Base-by-base conservation (phyloP, 768 basidiomycete genomes). In the Asterophora lycoperdoides region DNA sequence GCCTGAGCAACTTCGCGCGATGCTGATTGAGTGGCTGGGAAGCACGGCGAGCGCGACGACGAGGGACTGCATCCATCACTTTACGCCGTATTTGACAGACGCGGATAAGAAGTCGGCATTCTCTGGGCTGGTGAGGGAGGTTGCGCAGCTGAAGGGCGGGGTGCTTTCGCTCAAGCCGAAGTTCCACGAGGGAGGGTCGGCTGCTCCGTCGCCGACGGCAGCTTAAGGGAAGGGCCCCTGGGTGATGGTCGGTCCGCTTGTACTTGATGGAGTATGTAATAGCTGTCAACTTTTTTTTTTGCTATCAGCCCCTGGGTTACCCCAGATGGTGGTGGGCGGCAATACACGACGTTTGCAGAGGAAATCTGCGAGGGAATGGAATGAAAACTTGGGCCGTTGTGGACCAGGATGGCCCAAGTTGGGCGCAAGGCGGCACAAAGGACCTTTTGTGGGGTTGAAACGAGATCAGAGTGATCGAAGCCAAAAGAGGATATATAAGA, bases 11-110 rank as follows among this genome's bases (percentile, higher is more conserved):
- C 65, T 89, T 52, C 81, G 83, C 54, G 74, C 60, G 42, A 76
- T 87, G 78, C 69, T 92, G 48, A 71, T 91, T 50, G 83, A 86
- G 41, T 91, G 89, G 86, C 61, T 92, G 54, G 79, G 74, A 61
- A 81, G 74, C 41, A 81, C 79, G 32, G 73, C 79, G n/a, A 79
- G 78, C 51, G 80, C 86, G 44, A 82, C 80, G 47, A 91, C 89
- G 29, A 74, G 83, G 51, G 86, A 89, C 57, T 89, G 88, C 59
- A 90, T 91, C 53, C 79, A 81, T 44, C 77, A 88, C 61, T 92
- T 91, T 61, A 83, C 82, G 53, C 81, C 81, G 13, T 90, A 87
- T 57, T 63, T 91, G 44, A 83, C 79, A 26, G 82, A 83, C 58
- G 75, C 75, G 41, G 77, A 74, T 55, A 84, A 82, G 73, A 89